Percentiles rank a stretch among this genome's conserved stretches.
Conservation (phyloP, 495 filamentous ascomycete genomes). For the Neohortaea acidophila region DNA sequence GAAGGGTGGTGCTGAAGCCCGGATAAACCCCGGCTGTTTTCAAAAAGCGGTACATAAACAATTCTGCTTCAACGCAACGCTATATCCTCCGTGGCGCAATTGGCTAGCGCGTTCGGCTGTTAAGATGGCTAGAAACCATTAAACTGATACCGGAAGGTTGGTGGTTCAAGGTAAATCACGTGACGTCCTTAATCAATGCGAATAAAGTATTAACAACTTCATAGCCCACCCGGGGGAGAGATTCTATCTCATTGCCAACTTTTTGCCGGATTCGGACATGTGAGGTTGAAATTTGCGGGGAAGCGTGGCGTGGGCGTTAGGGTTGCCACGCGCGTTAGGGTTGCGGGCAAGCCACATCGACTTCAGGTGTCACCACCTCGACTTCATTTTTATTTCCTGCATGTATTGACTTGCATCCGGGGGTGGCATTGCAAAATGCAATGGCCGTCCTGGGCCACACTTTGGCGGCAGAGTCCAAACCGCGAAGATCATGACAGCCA, state of each 20-base stretch:
- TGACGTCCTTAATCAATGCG: no score
- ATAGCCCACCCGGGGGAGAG: background rate
- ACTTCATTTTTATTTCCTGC: background rate
- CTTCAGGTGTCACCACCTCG: background rate
- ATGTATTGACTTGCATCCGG: background rate
- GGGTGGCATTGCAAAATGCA: slow-evolving; percentile 3
- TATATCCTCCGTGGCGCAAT: slow-evolving; percentile 4
- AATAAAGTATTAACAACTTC: no score
- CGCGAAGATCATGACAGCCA: background rate
- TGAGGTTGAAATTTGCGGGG: background rate
- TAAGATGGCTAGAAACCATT: background rate
- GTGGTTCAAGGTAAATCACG: no score
- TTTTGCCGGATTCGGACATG: background rate
- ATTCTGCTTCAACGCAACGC: no score
- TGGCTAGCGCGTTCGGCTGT: slow-evolving; percentile 3
- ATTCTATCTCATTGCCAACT: no score
- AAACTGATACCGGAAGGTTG: slow-evolving; percentile 1
- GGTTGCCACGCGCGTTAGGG: background rate
- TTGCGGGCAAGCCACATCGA: background rate
- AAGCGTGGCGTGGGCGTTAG: background rate
- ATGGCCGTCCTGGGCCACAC: slow-evolving; percentile 3
- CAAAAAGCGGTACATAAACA: no score
- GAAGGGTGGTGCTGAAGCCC: no score
- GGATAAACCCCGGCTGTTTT: no score
- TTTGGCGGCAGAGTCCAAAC: slow-evolving; percentile 3